Percentiles rank a stretch among this genome's conserved stretches.
Evolutionary conservation across 208 protist species (phyloP).

Genomic region (Naegleria gruberi): DNA sequence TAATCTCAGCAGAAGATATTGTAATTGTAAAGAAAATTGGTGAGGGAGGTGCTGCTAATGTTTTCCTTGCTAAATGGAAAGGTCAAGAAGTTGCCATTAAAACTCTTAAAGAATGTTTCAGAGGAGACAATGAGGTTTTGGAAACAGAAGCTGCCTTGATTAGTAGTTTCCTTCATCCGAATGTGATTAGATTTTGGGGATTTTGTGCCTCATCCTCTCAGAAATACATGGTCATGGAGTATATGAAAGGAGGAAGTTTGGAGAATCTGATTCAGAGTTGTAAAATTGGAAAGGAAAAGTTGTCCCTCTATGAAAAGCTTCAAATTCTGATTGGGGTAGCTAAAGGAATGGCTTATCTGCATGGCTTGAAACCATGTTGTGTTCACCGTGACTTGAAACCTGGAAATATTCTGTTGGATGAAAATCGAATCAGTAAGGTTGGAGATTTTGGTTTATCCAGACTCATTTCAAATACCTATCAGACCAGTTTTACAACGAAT

Average conservation of each 20-base stretch:
- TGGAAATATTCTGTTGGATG: neutral
- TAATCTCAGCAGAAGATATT: too few relatives aligned
- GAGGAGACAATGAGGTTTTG: neutral
- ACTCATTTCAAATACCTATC: neutral
- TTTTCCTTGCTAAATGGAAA: too few relatives aligned
- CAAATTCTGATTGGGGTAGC: neutral
- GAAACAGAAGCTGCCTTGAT: neutral
- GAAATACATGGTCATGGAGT: neutral
- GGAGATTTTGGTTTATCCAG: neutral
- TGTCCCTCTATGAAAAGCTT: neutral
- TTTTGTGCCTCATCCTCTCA: neutral
- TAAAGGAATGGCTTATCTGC: neutral
- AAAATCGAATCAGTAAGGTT: neutral
- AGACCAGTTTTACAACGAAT: neutral
- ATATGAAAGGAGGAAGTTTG: neutral
- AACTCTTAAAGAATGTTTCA: neutral
- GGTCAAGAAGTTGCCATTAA: neutral
- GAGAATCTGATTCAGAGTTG: neutral
- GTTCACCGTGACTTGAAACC: neutral
- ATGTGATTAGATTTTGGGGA: neutral
- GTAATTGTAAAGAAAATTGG: too few relatives aligned
- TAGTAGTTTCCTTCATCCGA: neutral
- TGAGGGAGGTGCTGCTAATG: too few relatives aligned
- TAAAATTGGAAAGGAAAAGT: neutral
- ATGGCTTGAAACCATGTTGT: neutral